Evolutionary conservation across 306 rosid species (phyloP).

Genomic region (Prunus kanzakura): DNA sequence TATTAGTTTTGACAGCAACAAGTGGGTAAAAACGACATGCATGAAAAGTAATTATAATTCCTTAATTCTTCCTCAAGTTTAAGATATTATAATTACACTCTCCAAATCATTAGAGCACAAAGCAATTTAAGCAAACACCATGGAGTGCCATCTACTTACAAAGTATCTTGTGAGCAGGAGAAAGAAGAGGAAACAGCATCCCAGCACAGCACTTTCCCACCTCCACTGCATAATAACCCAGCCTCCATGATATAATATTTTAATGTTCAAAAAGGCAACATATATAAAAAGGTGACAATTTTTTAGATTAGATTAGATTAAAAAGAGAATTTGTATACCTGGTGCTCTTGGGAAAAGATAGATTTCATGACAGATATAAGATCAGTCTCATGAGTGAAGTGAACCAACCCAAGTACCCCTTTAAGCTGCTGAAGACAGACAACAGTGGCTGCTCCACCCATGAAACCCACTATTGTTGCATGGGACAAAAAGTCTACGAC

Average conservation of each 20-base stretch:
- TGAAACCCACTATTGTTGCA: conserved; percentile 55
- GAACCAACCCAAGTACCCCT: conserved; percentile 41
- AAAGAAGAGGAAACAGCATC: conserved; percentile 41
- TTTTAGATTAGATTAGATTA: background rate
- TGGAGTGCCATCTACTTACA: conserved; percentile 17
- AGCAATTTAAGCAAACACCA: too few species aligned
- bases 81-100: background rate
- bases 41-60: background rate
- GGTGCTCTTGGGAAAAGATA: conserved; percentile 22
- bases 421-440: conserved; percentile 53
- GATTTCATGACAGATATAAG: conserved; percentile 33
- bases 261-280: background rate
- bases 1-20: background rate
- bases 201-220: conserved; percentile 51
- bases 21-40: background rate
- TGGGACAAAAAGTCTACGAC: conserved; percentile 52
- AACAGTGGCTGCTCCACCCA: conserved; percentile 54
- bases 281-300: too few species aligned
- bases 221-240: conserved; percentile 41
- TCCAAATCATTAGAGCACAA: too few species aligned
- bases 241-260: background rate
- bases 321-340: conserved; percentile 19
- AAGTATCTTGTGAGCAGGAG: conserved; percentile 36
- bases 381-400: conserved; percentile 50
- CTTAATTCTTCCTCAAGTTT: background rate